Percentiles rank a stretch among this genome's conserved stretches.
These are phyloP conservation scores for Diplogelasinospora grovesii DNA, from an alignment of 495 filamentous ascomycete species.

Conservation along the genomic window DNA sequence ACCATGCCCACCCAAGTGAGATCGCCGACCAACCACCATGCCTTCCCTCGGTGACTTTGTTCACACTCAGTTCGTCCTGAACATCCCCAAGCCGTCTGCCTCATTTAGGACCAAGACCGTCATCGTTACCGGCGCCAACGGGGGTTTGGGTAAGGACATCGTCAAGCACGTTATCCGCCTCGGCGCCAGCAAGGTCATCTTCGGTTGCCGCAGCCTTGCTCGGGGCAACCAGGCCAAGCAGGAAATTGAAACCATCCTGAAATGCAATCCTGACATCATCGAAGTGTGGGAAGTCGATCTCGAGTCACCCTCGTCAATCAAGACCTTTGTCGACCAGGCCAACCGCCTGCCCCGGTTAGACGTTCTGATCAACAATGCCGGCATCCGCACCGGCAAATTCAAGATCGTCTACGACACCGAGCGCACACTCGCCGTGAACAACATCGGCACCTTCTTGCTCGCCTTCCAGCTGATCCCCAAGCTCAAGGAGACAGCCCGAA, in stretches of 20 bases:
- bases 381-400: constrained; percentile 17
- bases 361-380: constrained; percentile 41
- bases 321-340: constrained; percentile 15
- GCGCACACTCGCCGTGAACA: constrained; percentile 45
- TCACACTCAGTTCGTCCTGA: neutral
- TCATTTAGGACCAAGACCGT: constrained; percentile 27
- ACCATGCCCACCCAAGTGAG: too few species aligned
- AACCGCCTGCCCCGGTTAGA: constrained; percentile 30
- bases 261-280: constrained; percentile 34
- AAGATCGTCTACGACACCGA: constrained; percentile 31
- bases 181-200: constrained; percentile 36
- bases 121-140: constrained; percentile 49
- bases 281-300: constrained; percentile 49
- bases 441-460: constrained; percentile 41
- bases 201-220: constrained; percentile 34
- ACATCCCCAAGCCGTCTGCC: neutral
- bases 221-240: constrained; percentile 38
- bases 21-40: neutral
- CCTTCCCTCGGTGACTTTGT: constrained; percentile 1
- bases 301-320: constrained; percentile 17
- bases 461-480: constrained; percentile 38
- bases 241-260: constrained; percentile 30
- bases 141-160: constrained; percentile 47
- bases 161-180: constrained; percentile 36
- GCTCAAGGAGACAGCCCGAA: constrained; percentile 24